These are phyloP conservation scores for Lachancea fermentati DNA, from an alignment of 805 yeast genomes.

Conservation along the genomic window DNA sequence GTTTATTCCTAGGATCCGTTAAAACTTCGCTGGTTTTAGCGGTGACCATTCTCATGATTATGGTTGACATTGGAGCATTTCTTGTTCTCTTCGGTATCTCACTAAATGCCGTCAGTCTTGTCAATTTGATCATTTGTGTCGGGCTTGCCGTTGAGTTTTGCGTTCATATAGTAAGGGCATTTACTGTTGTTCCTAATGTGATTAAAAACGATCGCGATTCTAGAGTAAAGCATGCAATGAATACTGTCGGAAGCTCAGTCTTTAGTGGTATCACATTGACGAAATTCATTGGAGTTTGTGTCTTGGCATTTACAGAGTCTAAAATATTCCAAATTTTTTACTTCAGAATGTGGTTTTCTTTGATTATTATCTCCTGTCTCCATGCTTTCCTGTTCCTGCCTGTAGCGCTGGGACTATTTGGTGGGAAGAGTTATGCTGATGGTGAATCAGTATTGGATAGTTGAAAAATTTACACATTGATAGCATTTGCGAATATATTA, in stretches of 20 bases:
- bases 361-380: conserved; percentile 68
- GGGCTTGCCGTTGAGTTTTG: conserved; percentile 95
- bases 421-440: conserved; percentile 50
- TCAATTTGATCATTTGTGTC: conserved; percentile 84
- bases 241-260: conserved; percentile 83
- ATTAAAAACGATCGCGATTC: conserved; percentile 33
- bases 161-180: conserved; percentile 78
- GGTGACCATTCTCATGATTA: conserved; percentile 54
- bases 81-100: conserved; percentile 73
- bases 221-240: conserved; percentile 50
- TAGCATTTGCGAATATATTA: too few relatives aligned
- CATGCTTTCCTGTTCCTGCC: conserved; percentile 82
- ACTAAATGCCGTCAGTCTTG: conserved; percentile 83
- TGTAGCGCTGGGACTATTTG: conserved; percentile 55
- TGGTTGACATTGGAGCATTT: conserved; percentile 71
- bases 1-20: conserved; percentile 60
- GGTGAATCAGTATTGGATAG: conserved; percentile 11
- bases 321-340: conserved; percentile 87
- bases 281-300: conserved; percentile 80
- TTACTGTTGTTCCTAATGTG: conserved; percentile 40
- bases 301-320: conserved; percentile 80
- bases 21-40: conserved; percentile 53
- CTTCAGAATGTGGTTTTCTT: conserved; percentile 88
- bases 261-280: conserved; percentile 88
- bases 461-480: too few relatives aligned